Conservation (phyloP, 306 rosid species). For the Trichosanthes truncata region DNA sequence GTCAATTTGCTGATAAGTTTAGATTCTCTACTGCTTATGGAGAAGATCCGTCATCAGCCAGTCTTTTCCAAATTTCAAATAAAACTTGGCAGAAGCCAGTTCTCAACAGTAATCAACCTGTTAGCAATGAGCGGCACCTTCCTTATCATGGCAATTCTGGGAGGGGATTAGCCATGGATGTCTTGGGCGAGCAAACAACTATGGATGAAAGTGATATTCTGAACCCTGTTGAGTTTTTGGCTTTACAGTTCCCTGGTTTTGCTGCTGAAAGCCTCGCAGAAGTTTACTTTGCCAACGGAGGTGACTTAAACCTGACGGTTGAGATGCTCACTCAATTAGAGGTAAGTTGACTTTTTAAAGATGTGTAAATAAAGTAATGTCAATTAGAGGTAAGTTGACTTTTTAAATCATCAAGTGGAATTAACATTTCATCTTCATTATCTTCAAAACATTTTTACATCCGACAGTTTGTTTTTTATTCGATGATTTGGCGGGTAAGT, state of each 20-base stretch:
- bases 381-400: constrained; percentile 67
- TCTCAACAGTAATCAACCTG: constrained; percentile 37
- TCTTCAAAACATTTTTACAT: background rate
- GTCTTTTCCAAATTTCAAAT: constrained; percentile 39
- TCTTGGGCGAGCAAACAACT: constrained; percentile 46
- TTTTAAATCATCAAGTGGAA: background rate
- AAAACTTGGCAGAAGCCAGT: constrained; percentile 72
- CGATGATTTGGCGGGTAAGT: background rate
- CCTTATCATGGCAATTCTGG: constrained; percentile 48
- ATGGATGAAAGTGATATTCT: constrained; percentile 48
- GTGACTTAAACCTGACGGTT: constrained; percentile 67
- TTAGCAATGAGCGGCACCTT: constrained; percentile 39
- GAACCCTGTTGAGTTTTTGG: constrained; percentile 76
- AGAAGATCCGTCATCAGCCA: constrained; percentile 53
- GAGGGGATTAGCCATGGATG: constrained; percentile 52
- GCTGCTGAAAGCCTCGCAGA: constrained; percentile 84
- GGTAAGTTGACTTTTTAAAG: constrained; percentile 33
- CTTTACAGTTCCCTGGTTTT: constrained; percentile 84
- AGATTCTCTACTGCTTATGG: constrained; percentile 52
- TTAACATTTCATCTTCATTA: background rate
- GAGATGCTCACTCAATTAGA: constrained; percentile 96
- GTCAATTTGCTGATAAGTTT: constrained; percentile 47
- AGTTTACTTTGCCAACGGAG: constrained; percentile 79
- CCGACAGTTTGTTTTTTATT: background rate
- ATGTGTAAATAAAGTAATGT: background rate